Base-by-base conservation (phyloP, 2,329 filamentous ascomycete species). In the Arachnopeziza araneosa region DNA sequence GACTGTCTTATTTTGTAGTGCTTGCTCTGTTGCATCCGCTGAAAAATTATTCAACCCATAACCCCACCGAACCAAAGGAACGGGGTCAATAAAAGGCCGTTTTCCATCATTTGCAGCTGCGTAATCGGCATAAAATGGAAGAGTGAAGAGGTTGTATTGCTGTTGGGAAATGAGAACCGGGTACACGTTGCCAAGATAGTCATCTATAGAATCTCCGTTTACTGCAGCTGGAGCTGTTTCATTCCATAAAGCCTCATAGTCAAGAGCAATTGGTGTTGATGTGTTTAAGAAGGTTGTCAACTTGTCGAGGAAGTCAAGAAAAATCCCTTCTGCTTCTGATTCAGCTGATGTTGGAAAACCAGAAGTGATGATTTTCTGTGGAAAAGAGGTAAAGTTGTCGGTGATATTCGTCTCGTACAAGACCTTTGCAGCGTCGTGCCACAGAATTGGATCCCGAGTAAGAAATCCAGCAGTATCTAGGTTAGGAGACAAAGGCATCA, bases 41-140 rank as follows among this genome's bases (percentile, higher is more conserved):
- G 74, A 68, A 1, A 73, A 70, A 44, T 74, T 72, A 0, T 71
- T 73, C 36, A 77, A 75, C 1, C 76, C 79, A 69, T 75, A 82
- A 9, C 71, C 72, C 77, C 79, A 82, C 12, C 80, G 76, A 0
- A 73, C 72, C 1, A 79, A 63, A 1, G 80, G 79, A 0, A 75
- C 74, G 0, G 80, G 80, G 58, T 82, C 76, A 50, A 83, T 72
- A 56, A 80, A 81, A 0, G 80, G 80, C 1, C 64, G 68, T 4
- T 77, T 75, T 1, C 78, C 79, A 32, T 75, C 72, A 60, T 81
- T 70, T 0, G 70, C 71, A 1, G 75, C 75, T 1, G 76, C 78
- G 61, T 82, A 83, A 63, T 80, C 78, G 4, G 70, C 72, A 60
- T 79, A 80, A 66, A 82, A 81, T 0, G 79, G 77, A 19, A 78